A percentile compares a stretch with the other conserved stretches of the same genome.
Evolutionary conservation across 148 eudicot species (phyloP).

Genomic region (Simmondsia chinensis): DNA sequence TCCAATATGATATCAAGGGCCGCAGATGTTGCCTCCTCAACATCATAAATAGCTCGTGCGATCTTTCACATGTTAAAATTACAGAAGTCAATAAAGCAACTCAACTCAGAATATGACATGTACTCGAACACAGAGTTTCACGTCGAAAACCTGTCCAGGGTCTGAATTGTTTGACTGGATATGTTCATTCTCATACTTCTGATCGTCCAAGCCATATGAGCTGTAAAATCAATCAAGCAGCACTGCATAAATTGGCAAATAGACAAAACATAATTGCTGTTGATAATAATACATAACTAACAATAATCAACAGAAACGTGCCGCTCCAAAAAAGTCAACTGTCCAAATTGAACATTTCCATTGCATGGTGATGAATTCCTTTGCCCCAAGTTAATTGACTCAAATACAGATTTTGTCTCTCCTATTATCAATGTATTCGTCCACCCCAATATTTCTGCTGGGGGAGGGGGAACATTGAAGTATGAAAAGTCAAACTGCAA

Average conservation of each 20-base stretch:
- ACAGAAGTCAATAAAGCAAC: neutral
- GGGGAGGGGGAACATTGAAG: too few relatives aligned
- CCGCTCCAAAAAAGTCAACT: too few relatives aligned
- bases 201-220: slow-evolving; percentile 71
- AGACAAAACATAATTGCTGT: neutral
- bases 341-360: too few relatives aligned
- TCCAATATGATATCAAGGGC: slow-evolving; percentile 72
- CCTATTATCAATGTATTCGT: too few relatives aligned
- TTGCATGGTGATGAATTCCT: too few relatives aligned
- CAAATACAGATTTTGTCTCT: too few relatives aligned
- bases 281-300: too few relatives aligned
- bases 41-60: slow-evolving; percentile 68
- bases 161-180: slow-evolving; percentile 52
- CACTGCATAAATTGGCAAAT: neutral
- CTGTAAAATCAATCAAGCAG: slow-evolving; percentile 24
- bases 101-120: neutral
- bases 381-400: too few relatives aligned
- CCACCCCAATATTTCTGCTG: too few relatives aligned
- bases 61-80: slow-evolving; percentile 37
- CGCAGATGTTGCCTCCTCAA: slow-evolving; percentile 82
- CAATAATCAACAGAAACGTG: too few relatives aligned
- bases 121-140: slow-evolving; percentile 6
- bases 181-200: slow-evolving; percentile 73
- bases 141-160: slow-evolving; percentile 58
- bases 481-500: too few relatives aligned